Base-by-base conservation (phyloP, 2,329 filamentous ascomycete species). In the Purpureocillium lavendulum region DNA sequence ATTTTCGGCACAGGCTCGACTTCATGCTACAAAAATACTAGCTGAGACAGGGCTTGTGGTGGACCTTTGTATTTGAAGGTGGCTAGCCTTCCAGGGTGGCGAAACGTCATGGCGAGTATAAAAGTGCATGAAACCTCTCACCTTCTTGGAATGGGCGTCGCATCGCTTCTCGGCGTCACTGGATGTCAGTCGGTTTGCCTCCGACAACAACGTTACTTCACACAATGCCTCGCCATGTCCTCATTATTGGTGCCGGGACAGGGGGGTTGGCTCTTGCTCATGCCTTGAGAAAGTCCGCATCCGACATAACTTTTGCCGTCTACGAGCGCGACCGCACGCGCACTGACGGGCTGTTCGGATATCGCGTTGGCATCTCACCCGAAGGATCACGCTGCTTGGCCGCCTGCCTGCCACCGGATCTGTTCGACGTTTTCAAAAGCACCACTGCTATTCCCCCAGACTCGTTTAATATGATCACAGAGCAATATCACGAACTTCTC, bases 321-420 rank as follows among this genome's bases (percentile, higher is more conserved):
- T 49, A 45, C 24, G 47, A 49, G 39, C 45, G 47, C n/a, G 43
- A 48, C 32, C 32, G 41, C 14, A 48, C 43, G 2, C 39, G 45
- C 17, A 18, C 31, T 18, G 46, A 45, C 34, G 45, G 47, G 13
- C 40, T 45, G n/a, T 42, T 45, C 12, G 47, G 47, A n/a, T 49
- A 49, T 30, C 43, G 47, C 17, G 44, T 49, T n/a, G 43, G 45
- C 16, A 49, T 49, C 11, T 45, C 45, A 2, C 47, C 47, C 9
- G 47, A 49, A n/a, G 45, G 45, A 11, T 40, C 45, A 4, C 41
- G 43, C 14, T 45, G 41, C 18, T 39, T 49, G 15, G 39, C 41
- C 15, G 39, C 39, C 18, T 36, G 46, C 28, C 29, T 47, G 1
- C 42, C 47, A 2, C 7, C 30, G 11, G 39, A 42, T 16, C 38